Evolutionary conservation across 192 early-diverging fungal species (phyloP), one percentile per base, ranked within the genome.

Genomic region (Tieghemiomyces parasiticus): DNA sequence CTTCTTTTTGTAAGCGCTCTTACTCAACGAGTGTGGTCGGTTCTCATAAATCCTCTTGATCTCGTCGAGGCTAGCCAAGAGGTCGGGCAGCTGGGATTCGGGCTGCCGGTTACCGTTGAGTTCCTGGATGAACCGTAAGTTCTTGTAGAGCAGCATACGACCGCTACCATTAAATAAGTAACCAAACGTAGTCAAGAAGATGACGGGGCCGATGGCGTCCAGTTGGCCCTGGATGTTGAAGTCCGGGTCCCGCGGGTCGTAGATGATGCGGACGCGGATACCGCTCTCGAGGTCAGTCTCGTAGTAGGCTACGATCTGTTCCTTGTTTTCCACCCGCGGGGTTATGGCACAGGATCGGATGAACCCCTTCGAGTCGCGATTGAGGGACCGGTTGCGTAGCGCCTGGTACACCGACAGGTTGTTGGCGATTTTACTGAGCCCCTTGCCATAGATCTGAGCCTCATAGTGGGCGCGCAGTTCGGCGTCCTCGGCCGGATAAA

Each of bases 41-140:
- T 52, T 52, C 14, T 20, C 26, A 25, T 52, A 52, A 52, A 52
- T 52, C 6, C 8, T 20, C 50, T 52, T 25, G 26, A 52, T 52
- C 12, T 20, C 26, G 13, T 20, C 26, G 2, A 52, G 30, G 12
- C 50, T 8, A 13, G 16, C 8, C 20, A 52, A 25, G 6, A 52
- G 50, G 26, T 14, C 16, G 0, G 13, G 0, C 24, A 28, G 14
- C 50, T 52, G 20, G 0, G 50, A 52, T 3, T 52, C 50, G 50
- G 50, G 50, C 24, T 28, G 26, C 2, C 24, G 30, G 1, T 14
- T 24, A 20, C 24, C 50, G 24, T 52, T 52, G 20, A 52, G 26
- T 28, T 74, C 72, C 65, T 74, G 67, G 71, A 69, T 58, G 64
- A n/a, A 63, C 48, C 67, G 60, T 56, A 62, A 61, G 66, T 46